A percentile compares a stretch with the other conserved stretches of the same genome.
These are phyloP conservation scores for Fraxinus dipetala DNA, from an alignment of 305 asterid species.

Conservation along the genomic window DNA sequence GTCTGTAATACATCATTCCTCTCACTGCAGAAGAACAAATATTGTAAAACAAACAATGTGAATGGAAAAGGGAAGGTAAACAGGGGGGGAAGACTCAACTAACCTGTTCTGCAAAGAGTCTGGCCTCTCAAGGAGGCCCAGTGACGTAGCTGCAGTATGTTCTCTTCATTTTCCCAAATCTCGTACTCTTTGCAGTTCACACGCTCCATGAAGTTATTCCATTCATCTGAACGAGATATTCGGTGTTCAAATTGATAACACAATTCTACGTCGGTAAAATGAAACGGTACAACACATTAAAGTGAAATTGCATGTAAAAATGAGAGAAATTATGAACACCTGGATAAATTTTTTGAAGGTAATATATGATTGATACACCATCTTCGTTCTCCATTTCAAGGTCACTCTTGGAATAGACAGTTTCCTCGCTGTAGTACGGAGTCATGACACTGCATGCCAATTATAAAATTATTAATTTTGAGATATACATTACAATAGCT, in stretches of 20 bases:
- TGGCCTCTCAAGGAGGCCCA: slow-evolving; percentile 99
- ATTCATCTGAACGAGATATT: slow-evolving; percentile 69
- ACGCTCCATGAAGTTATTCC: slow-evolving; percentile 95
- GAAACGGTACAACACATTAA: slow-evolving; percentile 10
- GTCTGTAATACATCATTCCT: slow-evolving; percentile 99
- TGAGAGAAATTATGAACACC: slow-evolving; percentile 47
- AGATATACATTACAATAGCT: slow-evolving; percentile 1
- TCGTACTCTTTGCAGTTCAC: slow-evolving; percentile 68
- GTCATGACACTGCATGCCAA: slow-evolving; percentile 82
- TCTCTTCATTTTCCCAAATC: slow-evolving; percentile 85
- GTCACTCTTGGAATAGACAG: slow-evolving; percentile 88
- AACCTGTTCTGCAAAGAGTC: slow-evolving; percentile 95
- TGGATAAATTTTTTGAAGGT: slow-evolving; percentile 91
- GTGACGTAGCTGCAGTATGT: slow-evolving; percentile 86
- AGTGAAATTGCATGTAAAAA: slow-evolving; percentile 25
- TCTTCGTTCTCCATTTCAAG: slow-evolving; percentile 98
- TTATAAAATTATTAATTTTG: slow-evolving; percentile 25
- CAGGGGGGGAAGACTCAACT: background rate
- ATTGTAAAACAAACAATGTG: slow-evolving; percentile 21
- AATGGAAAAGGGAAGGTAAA: slow-evolving; percentile 15
- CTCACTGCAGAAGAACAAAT: slow-evolving; percentile 61
- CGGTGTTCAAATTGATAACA: slow-evolving; percentile 14
- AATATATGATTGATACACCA: slow-evolving; percentile 84
- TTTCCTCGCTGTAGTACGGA: slow-evolving; percentile 98
- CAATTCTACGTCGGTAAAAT: slow-evolving; percentile 13